phyloP scores from a whole-genome alignment of 352 stramenopile species.

The Halophytophthora batemanensis region DNA sequence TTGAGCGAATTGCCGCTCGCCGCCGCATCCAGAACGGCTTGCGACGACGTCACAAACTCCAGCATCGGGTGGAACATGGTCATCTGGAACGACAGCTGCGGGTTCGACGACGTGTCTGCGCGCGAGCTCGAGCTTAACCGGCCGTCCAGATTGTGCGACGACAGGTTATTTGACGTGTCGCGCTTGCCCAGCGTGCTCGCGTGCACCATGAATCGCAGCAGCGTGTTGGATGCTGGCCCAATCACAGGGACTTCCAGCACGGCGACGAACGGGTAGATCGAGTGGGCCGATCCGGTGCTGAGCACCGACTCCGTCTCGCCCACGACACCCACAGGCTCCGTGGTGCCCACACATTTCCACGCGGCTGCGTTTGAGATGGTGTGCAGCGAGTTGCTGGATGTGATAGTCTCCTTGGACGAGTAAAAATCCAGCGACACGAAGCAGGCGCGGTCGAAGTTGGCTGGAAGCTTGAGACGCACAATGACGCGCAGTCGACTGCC shows the following conservation, averaged over 20 bases:
- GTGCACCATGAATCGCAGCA: slow-evolving; percentile 86
- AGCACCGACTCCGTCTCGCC: slow-evolving; percentile 66
- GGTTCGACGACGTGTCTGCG: slow-evolving; percentile 36
- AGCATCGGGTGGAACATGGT: slow-evolving; percentile 84
- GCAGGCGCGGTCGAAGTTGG: slow-evolving; percentile 69
- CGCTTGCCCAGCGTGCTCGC: slow-evolving; percentile 73
- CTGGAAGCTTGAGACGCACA: slow-evolving; percentile 77
- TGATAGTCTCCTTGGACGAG: slow-evolving; percentile 67
- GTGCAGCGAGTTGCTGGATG: slow-evolving; percentile 42
- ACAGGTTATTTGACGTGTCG: slow-evolving; percentile 34
- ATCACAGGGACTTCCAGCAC: slow-evolving; percentile 82
- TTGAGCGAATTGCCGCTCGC: slow-evolving; percentile 76
- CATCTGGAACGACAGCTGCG: slow-evolving; percentile 76
- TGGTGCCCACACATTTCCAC: slow-evolving; percentile 85
- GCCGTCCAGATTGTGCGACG: slow-evolving; percentile 36
- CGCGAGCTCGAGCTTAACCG: slow-evolving; percentile 35
- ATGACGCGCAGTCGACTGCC: slow-evolving; percentile 81
- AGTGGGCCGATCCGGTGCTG: slow-evolving; percentile 47
- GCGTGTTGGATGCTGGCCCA: slow-evolving; percentile 72
- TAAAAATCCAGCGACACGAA: slow-evolving; percentile 86
- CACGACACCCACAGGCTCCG: slow-evolving; percentile 65
- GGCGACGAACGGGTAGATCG: slow-evolving; percentile 83
- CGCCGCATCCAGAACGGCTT: slow-evolving; percentile 79
- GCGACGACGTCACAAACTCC: slow-evolving; percentile 85
- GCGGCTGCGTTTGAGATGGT: slow-evolving; percentile 51